Evolutionary conservation across 768 basidiomycete species (phyloP), one percentile per base, ranked within the genome.

Genomic region (Steccherinum ochraceum): DNA sequence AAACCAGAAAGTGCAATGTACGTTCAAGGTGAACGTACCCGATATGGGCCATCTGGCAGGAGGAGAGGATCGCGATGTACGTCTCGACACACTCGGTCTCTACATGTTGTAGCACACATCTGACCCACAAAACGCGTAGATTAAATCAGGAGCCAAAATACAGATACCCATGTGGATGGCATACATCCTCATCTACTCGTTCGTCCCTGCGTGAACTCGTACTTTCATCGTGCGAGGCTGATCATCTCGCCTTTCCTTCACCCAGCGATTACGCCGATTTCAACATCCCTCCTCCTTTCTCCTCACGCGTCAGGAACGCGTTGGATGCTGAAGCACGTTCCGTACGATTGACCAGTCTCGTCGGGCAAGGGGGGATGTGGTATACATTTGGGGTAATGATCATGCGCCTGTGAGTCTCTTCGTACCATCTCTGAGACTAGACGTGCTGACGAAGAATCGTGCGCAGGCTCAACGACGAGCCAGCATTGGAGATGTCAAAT

Each of bases 1-100:
- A 62, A 94, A 94, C 62, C 61, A 94, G 90, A 96, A 93, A 78
- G 76, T 97, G 30, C 89, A 92, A 71, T 96, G 93, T 65, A 91
- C 86, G 2, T 95, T 97, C 74, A 88, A 89, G 58, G 74, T 88
- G 41, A 84, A 86, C 51, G 83, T 96, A 16, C 81, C 84, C 5
- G 82, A 84, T 54, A 83, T 96, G 74, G 93, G 93, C 2, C 90
- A 95, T 64, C 78, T 96, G 11, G 89, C 89, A 42, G 90, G 91
- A 44, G 89, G 91, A 21, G 79, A 79, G 49, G 89, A 93, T 41
- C 80, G 81, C 64, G 85, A 95, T 67, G 93, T 86, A 70, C 58
- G 84, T 65, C 46, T 45, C 16, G 52, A 43, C 13, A 23, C 47
- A 30, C 19, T 16, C 30, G 16, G 30, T 46, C 52, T 24, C 41